These are phyloP conservation scores for Alternaria hordeiaustralica DNA, from an alignment of 2,329 filamentous ascomycete genomes.

Conservation along the genomic window DNA sequence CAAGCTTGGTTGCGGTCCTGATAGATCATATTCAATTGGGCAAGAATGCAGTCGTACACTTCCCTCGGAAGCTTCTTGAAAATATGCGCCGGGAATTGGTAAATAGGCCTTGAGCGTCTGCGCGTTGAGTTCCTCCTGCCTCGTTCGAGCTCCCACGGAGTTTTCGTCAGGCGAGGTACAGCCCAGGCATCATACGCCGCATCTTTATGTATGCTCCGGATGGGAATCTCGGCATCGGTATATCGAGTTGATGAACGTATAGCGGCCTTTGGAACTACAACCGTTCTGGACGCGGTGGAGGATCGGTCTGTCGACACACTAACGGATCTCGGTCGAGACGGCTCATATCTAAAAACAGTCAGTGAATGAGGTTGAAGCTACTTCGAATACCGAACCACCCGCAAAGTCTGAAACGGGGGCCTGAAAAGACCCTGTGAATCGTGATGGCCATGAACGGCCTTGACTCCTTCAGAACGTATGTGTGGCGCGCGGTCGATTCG, in stretches of 20 bases:
- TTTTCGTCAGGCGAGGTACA: conserved; percentile 38
- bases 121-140: conserved; percentile 40
- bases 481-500: neutral
- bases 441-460: neutral
- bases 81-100: conserved; percentile 34
- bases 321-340: conserved; percentile 9
- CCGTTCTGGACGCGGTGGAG: conserved; percentile 8
- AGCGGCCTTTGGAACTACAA: neutral
- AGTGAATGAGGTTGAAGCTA: neutral
- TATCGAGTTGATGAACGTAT: neutral
- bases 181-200: conserved; percentile 9
- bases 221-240: neutral
- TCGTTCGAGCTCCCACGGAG: conserved; percentile 50
- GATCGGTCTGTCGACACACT: neutral
- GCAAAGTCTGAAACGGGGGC: neutral
- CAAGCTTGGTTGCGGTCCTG: conserved; percentile 49
- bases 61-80: conserved; percentile 59
- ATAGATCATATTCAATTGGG: conserved; percentile 58
- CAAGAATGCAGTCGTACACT: conserved; percentile 62
- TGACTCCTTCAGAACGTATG: neutral
- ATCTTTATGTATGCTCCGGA: neutral
- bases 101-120: conserved; percentile 26
- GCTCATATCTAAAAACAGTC: conserved; percentile 12
- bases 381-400: neutral
- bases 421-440: neutral